phyloP scores from a whole-genome alignment of 495 filamentous ascomycete genomes.

The Parachaetomium inaequale region DNA sequence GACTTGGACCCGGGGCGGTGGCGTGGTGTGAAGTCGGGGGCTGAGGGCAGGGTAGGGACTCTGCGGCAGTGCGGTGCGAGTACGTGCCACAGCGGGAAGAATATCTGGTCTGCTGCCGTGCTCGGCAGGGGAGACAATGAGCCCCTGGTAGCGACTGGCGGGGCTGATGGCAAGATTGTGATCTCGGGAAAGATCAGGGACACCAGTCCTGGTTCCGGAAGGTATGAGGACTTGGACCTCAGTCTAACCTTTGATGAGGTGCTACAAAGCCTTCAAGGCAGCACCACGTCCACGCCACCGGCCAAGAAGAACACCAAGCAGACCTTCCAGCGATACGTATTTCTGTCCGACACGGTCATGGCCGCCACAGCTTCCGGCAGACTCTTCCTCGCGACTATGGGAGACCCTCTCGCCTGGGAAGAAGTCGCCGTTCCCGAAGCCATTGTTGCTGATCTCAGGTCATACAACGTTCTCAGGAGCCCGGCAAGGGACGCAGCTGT shows the following conservation, averaged over 20 bases:
- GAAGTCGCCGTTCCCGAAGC: constrained; percentile 38
- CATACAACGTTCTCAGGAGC: constrained; percentile 45
- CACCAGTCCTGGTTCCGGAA: not conserved
- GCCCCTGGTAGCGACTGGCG: constrained; percentile 67
- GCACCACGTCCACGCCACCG: not conserved
- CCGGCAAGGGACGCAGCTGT: constrained; percentile 38
- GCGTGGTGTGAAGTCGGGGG: constrained; percentile 11
- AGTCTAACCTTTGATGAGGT: constrained; percentile 25
- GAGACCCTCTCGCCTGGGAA: constrained; percentile 34
- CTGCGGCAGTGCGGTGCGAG: constrained; percentile 53
- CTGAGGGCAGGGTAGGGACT: constrained; percentile 22
- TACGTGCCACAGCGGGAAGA: constrained; percentile 74
- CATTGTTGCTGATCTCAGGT: constrained; percentile 33
- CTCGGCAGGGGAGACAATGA: constrained; percentile 24
- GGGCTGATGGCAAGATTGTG: constrained; percentile 68
- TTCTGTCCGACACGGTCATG: constrained; percentile 58
- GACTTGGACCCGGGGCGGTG: constrained; percentile 26
- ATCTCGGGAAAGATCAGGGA: constrained; percentile 29
- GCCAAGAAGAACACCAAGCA: constrained; percentile 36
- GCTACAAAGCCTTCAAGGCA: constrained; percentile 1
- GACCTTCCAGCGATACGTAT: constrained; percentile 60
- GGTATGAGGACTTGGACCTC: constrained; percentile 18
- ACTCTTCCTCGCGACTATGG: constrained; percentile 51
- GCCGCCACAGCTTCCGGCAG: constrained; percentile 58
- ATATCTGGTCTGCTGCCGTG: constrained; percentile 77